These are phyloP conservation scores for Trichoderma erinaceum DNA, from an alignment of 495 filamentous ascomycete species.

Conservation along the genomic window DNA sequence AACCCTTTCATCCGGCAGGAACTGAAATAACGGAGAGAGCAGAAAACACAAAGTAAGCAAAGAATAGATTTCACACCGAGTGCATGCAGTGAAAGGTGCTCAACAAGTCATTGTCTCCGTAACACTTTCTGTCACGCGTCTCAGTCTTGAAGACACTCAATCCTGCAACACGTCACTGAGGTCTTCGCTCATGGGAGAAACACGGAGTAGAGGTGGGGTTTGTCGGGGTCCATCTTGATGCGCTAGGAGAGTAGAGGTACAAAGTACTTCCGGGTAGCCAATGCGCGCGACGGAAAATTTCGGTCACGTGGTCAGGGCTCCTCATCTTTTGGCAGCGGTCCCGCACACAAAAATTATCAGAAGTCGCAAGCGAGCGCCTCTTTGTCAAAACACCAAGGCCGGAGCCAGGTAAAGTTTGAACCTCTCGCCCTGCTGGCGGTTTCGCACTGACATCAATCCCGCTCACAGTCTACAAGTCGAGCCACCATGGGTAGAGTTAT, in stretches of 20 bases:
- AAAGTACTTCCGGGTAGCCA: neutral
- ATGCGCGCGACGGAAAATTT: neutral
- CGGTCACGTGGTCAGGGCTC: conserved; percentile 17
- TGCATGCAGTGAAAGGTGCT: neutral
- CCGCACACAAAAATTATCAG: conserved; percentile 17
- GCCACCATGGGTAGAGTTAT: conserved; percentile 55
- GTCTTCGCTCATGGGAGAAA: neutral
- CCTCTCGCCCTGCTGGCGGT: conserved; percentile 7
- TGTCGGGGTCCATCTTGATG: neutral
- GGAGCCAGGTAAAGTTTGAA: conserved; percentile 14
- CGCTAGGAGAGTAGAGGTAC: neutral
- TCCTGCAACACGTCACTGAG: neutral
- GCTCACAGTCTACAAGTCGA: conserved; percentile 12
- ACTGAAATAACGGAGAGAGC: neutral
- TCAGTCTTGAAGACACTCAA: neutral
- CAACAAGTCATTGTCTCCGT: neutral
- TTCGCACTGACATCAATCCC: conserved; percentile 14
- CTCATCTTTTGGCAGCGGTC: conserved; percentile 6
- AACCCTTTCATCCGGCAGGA: neutral
- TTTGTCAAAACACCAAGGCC: conserved; percentile 17
- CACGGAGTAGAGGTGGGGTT: conserved; percentile 1
- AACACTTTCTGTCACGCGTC: neutral
- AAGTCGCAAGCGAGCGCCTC: conserved; percentile 8
- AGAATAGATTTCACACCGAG: neutral
- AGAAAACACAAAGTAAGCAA: neutral